Evolutionary conservation across 768 basidiomycete genomes (phyloP).

Genomic region (Naganishia friedmannii): DNA sequence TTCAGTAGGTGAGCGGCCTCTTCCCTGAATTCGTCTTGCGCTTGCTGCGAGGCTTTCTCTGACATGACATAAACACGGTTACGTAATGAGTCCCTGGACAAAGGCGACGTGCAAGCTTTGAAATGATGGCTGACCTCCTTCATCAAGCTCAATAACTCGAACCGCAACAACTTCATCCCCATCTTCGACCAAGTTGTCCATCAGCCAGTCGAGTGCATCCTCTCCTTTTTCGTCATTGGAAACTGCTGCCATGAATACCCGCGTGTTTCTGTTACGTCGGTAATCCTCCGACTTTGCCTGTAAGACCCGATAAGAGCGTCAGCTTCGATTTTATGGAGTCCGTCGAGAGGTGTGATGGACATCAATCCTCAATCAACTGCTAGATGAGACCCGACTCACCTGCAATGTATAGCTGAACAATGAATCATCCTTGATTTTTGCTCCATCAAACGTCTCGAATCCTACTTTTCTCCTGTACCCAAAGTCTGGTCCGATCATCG

Average conservation of each 20-base stretch:
- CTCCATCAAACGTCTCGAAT: conserved; percentile 52
- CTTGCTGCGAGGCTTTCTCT: conserved; percentile 56
- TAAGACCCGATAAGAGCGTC: conserved; percentile 31
- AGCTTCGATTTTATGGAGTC: too few relatives aligned
- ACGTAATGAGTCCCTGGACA: background rate
- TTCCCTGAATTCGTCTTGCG: conserved; percentile 59
- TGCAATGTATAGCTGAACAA: conserved; percentile 48
- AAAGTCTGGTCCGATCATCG: conserved; percentile 29
- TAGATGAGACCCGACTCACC: conserved; percentile 37
- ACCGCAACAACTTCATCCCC: conserved; percentile 92
- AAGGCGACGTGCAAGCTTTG: background rate
- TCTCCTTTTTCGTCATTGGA: conserved; percentile 82
- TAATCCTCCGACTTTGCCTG: conserved; percentile 78
- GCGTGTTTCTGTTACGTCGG: conserved; percentile 67
- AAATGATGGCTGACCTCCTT: conserved; percentile 60
- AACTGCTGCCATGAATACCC: conserved; percentile 85
- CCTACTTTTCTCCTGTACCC: conserved; percentile 51
- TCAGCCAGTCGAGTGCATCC: conserved; percentile 88
- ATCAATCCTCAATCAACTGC: too few relatives aligned
- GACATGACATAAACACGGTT: conserved; percentile 39
- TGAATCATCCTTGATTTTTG: conserved; percentile 42
- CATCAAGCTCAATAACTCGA: conserved; percentile 83
- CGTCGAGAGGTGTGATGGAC: too few relatives aligned
- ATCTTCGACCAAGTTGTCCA: conserved; percentile 68
- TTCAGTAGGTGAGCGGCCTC: conserved; percentile 81